These are phyloP conservation scores for Cruciata laevipes DNA, from an alignment of 257 asterid species.

Conservation along the genomic window DNA sequence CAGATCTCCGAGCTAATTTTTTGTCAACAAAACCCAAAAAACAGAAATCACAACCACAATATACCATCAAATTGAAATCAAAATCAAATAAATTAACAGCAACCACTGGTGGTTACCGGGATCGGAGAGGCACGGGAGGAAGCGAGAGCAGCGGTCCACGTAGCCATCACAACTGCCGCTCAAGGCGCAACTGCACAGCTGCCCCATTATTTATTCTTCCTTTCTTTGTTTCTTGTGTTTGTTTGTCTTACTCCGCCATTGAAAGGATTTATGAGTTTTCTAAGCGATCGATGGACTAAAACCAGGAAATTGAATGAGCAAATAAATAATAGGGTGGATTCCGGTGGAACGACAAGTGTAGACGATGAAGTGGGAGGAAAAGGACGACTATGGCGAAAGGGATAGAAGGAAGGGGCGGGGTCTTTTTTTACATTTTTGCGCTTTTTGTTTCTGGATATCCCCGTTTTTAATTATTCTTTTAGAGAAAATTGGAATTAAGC, in stretches of 20 bases:
- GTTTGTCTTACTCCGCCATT: conserved; percentile 15
- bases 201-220: conserved; percentile 42
- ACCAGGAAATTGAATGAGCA: neutral
- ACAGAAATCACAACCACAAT: neutral
- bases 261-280: conserved; percentile 8
- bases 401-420: neutral
- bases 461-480: neutral
- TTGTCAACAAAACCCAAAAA: neutral
- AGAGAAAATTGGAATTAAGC: too few species aligned
- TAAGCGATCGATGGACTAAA: neutral
- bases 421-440: neutral
- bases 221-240: neutral
- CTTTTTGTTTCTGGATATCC: neutral
- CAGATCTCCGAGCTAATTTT: conserved; percentile 67
- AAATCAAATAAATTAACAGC: neutral
- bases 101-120: conserved; percentile 42
- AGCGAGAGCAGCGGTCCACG: conserved; percentile 64
- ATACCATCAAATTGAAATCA: neutral
- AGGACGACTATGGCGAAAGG: neutral
- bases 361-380: conserved; percentile 2
- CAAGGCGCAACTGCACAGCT: conserved; percentile 39
- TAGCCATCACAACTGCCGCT: conserved; percentile 53
- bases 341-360: neutral
- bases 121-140: conserved; percentile 85
- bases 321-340: neutral